Evolutionary conservation across 352 stramenopile genomes (phyloP).

Genomic region (Globisporangium okanoganense): DNA sequence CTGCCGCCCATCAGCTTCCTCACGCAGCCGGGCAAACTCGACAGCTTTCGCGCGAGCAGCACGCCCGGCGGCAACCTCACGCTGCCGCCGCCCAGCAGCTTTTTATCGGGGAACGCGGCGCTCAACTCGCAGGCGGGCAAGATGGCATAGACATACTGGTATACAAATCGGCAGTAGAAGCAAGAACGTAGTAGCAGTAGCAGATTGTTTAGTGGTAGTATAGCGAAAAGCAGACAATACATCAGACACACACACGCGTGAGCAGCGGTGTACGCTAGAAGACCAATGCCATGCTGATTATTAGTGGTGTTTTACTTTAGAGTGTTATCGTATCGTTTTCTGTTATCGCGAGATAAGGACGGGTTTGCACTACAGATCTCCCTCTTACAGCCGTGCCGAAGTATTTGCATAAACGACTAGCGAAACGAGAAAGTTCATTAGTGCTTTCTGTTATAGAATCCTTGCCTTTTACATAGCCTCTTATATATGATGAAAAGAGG

Average conservation of each 20-base stretch:
- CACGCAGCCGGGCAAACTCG: constrained; percentile 60
- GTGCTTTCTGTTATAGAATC: no score
- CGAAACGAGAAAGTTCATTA: no score
- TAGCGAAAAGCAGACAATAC: not conserved
- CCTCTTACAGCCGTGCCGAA: no score
- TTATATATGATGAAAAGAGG: no score
- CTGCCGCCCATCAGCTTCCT: constrained; percentile 77
- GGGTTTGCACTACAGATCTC: no score
- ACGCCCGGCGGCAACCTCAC: constrained; percentile 22
- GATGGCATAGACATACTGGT: constrained; percentile 35
- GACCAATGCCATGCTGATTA: not conserved
- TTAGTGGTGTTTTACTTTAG: no score
- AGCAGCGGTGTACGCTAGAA: not conserved
- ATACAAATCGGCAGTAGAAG: not conserved
- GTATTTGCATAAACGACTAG: no score
- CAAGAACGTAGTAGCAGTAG: not conserved
- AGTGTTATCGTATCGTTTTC: no score
- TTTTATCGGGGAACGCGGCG: constrained; percentile 33
- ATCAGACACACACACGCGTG: no score
- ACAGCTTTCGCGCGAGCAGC: constrained; percentile 50
- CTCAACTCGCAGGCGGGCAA: constrained; percentile 44
- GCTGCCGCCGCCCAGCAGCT: constrained; percentile 42
- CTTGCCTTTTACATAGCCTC: no score
- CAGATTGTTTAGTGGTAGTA: not conserved
- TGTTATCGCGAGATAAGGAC: no score